Conservation (phyloP, 305 asterid species). For the Lippia alba region DNA sequence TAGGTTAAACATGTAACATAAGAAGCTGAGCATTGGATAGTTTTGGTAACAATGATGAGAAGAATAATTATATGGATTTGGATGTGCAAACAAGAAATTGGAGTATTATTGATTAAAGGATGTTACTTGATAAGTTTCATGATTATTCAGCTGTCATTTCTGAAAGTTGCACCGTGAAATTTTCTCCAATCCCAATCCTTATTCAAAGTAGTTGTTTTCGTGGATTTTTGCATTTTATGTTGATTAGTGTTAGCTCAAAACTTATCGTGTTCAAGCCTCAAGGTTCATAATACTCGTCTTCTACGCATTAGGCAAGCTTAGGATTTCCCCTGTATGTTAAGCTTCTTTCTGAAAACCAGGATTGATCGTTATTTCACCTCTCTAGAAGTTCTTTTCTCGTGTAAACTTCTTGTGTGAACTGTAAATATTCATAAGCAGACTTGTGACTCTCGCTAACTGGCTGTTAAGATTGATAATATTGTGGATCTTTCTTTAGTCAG, state of each 20-base stretch:
- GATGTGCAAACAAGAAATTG: neutral
- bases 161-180: conserved; percentile 14
- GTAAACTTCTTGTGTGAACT: conserved; percentile 3
- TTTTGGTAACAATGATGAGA: too few species aligned
- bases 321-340: conserved; percentile 5
- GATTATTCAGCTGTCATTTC: conserved; percentile 1
- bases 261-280: neutral
- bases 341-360: conserved; percentile 3
- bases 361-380: conserved; percentile 23
- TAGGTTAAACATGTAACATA: conserved; percentile 10
- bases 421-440: neutral
- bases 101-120: neutral
- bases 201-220: conserved; percentile 6
- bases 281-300: neutral
- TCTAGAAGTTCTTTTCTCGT: conserved; percentile 18
- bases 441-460: conserved; percentile 8
- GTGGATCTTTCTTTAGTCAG: conserved; percentile 22
- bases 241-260: neutral
- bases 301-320: conserved; percentile 11
- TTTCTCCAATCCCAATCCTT: conserved; percentile 6
- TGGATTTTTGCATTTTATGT: neutral
- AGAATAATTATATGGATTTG: neutral
- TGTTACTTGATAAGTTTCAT: neutral
- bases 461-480: conserved; percentile 2
- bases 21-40: conserved; percentile 6